Base-by-base conservation (phyloP, 148 eudicot species). In the Diospyros kaki region DNA sequence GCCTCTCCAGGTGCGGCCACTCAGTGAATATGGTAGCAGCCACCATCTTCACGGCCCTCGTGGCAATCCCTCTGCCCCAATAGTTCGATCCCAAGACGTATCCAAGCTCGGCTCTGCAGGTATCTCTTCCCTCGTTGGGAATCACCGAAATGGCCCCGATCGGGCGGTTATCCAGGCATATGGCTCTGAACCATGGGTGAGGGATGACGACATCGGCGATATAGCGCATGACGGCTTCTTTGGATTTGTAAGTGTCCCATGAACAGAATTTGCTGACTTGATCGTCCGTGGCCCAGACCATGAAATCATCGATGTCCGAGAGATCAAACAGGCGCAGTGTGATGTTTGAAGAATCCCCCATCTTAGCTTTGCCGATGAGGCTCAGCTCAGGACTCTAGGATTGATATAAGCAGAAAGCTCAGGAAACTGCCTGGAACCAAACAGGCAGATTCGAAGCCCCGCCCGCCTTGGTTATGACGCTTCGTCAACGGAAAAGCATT, bases 51-150 rank as follows among this genome's bases (percentile, higher is more conserved):
- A 82, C 89, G 0, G 89, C 89, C 64, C 54, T 18, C 10, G 91
- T 85, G 0, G 81, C 89, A 4, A 88, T 76, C 51, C 91, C 89
- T 66, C 74, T 86, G 1, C 91, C 89, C 91, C 91, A 88, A 66
- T 78, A 86, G 51, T 64, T 71, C 41, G 87, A 70, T 3, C 73
- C 84, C 41, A 88, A 11, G 56, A 68, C 81, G 72, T 88, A 88
- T 0, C 89, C 91, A 11, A 88, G 43, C 64, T 86, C 91, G 2
- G 74, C 89, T 41, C 89, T 72, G 56, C 86, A 83, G 0, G 58
- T 68, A 51, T 84, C 87, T n/a, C 43, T 78, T 0, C 86, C 91
- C 4, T 41, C 3, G 15, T 71, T 68, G 15, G 81, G 74, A 9
- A 73, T 68, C 64, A 88, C 83, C 1, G 82, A 71, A 43, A 86